Evolutionary conservation across 768 basidiomycete species (phyloP), one percentile per base, ranked within the genome.

Genomic region (Xanthoconium purpureum): DNA sequence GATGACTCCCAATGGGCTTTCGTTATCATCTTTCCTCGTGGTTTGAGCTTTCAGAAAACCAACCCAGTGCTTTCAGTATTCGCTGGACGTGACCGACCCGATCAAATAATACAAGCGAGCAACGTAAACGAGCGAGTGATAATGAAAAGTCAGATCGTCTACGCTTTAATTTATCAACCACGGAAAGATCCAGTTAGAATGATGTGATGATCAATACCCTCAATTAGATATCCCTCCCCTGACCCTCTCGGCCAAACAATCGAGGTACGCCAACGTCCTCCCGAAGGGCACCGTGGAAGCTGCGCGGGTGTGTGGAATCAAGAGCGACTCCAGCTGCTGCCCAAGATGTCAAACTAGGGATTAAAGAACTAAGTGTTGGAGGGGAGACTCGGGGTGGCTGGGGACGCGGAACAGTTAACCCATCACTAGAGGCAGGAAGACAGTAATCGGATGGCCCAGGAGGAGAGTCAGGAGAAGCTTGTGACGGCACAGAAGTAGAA

Each of bases 291-390:
- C 51, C 33, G 6, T 38, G 53, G n/a, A 55, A 33, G 52, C 18
- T 59, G 55, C 43, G 63, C 43, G 49, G 24, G 18, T 52, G 47
- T 37, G 59, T 48, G 12, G 60, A 52, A 5, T 74, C 70, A 1
- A 64, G 48, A n/a, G 52, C n/a, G 33, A 46, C 52, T 15, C 71
- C 63, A 29, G 66, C 60, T 12, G 68, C 57, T 36, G 72, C 61
- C 76, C 75, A 74, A 18, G 75, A 70, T 5, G 70, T 69, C 43
- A 76, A 52, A 51, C 57, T 64, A 8, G 73, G 75, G 42, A 77
- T 65, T 5, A 76, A 59, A 35, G 63, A 64, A 2, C 61, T 61
- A 37, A 66, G 56, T 15, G 59, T 53, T 14, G 70, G 67, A 47
- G 66, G 55, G 17, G 60, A 37, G 48, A 60, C 59, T 28, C 66